These are phyloP conservation scores for Nothophytophthora sp. DNA, from an alignment of 352 stramenopile species.

Conservation along the genomic window DNA sequence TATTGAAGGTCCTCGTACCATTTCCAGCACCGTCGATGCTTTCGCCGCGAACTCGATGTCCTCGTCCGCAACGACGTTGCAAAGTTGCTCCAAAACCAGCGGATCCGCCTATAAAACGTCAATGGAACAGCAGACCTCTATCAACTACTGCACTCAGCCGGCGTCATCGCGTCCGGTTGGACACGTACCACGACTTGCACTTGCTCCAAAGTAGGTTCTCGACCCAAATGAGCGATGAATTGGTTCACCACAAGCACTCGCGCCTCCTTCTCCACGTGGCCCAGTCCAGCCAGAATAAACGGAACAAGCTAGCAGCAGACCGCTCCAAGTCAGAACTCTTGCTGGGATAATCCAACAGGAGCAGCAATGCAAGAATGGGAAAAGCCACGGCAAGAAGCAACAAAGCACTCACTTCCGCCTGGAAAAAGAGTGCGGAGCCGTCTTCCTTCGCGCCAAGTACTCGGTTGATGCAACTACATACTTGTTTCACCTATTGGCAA, in stretches of 20 bases:
- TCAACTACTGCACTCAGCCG: not conserved
- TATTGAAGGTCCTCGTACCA: conserved; percentile 25
- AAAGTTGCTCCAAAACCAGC: conserved; percentile 57
- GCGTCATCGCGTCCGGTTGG: no score
- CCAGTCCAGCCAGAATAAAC: conserved; percentile 70
- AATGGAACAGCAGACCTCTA: conserved; percentile 11
- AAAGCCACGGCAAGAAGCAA: conserved; percentile 1
- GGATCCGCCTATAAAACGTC: conserved; percentile 36
- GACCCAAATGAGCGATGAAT: conserved; percentile 63
- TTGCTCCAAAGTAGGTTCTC: conserved; percentile 49
- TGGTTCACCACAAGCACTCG: conserved; percentile 71
- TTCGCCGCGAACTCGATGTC: conserved; percentile 73
- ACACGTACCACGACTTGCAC: conserved; percentile 51
- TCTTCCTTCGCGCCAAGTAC: conserved; percentile 58
- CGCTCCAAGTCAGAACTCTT: not conserved
- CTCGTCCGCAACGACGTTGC: conserved; percentile 59
- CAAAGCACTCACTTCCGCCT: conserved; percentile 45
- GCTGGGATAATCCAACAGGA: no score
- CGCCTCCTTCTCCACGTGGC: conserved; percentile 60
- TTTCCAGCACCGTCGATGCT: conserved; percentile 57
- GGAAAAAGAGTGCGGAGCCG: conserved; percentile 66
- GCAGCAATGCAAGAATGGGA: not conserved
- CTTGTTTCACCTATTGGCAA: conserved; percentile 57
- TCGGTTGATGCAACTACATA: conserved; percentile 77
- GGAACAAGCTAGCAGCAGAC: conserved; percentile 51